phyloP scores from a whole-genome alignment of 768 basidiomycete genomes.

The Lactifluus hygrophoroides region DNA sequence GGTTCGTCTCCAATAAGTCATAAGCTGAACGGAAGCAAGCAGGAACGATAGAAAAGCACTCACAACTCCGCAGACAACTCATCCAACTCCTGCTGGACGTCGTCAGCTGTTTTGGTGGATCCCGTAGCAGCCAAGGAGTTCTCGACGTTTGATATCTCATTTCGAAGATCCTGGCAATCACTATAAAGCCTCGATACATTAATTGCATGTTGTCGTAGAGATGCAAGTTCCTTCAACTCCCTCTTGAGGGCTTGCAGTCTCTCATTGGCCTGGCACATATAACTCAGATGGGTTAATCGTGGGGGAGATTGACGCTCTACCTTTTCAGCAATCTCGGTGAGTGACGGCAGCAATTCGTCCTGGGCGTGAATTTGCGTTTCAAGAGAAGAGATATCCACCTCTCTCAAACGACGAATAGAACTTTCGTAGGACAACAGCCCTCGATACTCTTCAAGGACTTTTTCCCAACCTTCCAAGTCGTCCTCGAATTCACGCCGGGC shows the following conservation, averaged over 20 bases:
- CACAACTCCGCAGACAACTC: constrained; percentile 57
- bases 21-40: neutral
- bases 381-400: constrained; percentile 55
- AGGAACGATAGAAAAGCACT: constrained; percentile 23
- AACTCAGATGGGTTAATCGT: neutral
- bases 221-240: constrained; percentile 51
- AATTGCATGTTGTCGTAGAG: constrained; percentile 52
- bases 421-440: constrained; percentile 48
- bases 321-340: constrained; percentile 50
- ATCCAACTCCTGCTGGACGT: constrained; percentile 74
- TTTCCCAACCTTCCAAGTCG: constrained; percentile 53
- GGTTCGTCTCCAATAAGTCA: constrained; percentile 39
- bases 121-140: constrained; percentile 61
- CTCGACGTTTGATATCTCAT: constrained; percentile 60
- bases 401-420: constrained; percentile 44
- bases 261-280: constrained; percentile 38
- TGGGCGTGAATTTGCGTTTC: constrained; percentile 52
- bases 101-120: constrained; percentile 72
- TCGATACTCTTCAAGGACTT: constrained; percentile 48
- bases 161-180: constrained; percentile 49
- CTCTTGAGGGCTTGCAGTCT: constrained; percentile 44
- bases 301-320: constrained; percentile 31
- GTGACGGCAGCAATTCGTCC: constrained; percentile 45
- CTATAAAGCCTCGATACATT: constrained; percentile 50
- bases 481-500: constrained; percentile 34